Base-by-base conservation (phyloP, 148 eudicot genomes). In the Fallopia convolvulus region DNA sequence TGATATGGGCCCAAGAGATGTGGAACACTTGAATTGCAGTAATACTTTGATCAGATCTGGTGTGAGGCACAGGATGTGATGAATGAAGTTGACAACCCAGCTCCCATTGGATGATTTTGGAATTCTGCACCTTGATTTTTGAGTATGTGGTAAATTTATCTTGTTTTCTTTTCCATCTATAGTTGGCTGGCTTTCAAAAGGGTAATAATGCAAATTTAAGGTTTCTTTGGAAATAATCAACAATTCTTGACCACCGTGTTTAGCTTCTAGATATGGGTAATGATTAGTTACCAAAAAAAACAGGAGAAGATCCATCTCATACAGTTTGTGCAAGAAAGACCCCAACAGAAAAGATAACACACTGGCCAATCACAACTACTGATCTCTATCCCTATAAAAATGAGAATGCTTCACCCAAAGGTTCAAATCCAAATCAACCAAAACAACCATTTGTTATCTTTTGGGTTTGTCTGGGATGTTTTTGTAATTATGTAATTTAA, bases 1-100 rank as follows among this genome's bases (percentile, higher is more conserved):
- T 61, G 36, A 61, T 61, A 61, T 61, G 68, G 68, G 68, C 36
- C 68, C 68, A 61, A 21, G 40, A 32, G 40, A 44, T 9, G 11
- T 44, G 47, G n/a, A 21, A 21, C 26, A n/a, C 58, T 52, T 52
- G 58, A n/a, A 52, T 58, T 58, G 2, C 30, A 58, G 30, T 20
- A 20, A 58, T 3, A 58, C 56, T 8, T 2, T 33, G 72, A 68
- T 68, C 72, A 36, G 39, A 63, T 63, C 36, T 30, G 70, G 70
- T 11, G 30, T 63, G 70, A 63, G 26, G 40, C 70, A 63, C 70
- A 63, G 18, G 70, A 63, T 63, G 17, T 63, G 70, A 63, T 63
- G 40, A 33, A 36, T 68, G 44, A 68, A 68, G 72, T 68, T 68
- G 72, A 68, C 72, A 68, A 68, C 72, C 20, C 44, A 66, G 40